Evolutionary conservation across 352 stramenopile species (phyloP).

Genomic region (Pythium rhizo-oryzae): DNA sequence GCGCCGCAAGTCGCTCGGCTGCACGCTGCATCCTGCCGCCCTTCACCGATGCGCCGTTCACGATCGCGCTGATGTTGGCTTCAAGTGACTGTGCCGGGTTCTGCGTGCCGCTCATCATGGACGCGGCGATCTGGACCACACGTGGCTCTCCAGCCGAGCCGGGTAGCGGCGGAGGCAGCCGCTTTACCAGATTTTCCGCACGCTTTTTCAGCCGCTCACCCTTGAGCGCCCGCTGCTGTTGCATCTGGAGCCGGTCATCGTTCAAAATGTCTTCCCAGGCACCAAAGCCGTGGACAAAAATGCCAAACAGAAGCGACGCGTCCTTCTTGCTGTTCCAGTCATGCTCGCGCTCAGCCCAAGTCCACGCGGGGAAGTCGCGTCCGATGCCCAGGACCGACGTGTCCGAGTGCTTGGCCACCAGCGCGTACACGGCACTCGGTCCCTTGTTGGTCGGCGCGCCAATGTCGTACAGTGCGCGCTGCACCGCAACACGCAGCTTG

Average conservation of each 20-base stretch:
- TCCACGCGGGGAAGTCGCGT: conserved; percentile 70
- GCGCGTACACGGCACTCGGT: conserved; percentile 47
- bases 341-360: conserved; percentile 81
- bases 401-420: conserved; percentile 74
- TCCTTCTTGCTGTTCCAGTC: conserved; percentile 83
- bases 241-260: conserved; percentile 77
- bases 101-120: conserved; percentile 34
- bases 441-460: conserved; percentile 50
- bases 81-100: conserved; percentile 67
- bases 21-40: conserved; percentile 65
- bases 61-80: conserved; percentile 77
- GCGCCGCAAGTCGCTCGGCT: conserved; percentile 57
- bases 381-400: conserved; percentile 61
- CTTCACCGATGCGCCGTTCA: conserved; percentile 45
- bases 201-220: conserved; percentile 84
- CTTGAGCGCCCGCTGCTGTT: conserved; percentile 80
- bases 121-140: conserved; percentile 61
- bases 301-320: conserved; percentile 70
- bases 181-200: conserved; percentile 81
- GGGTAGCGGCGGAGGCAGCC: conserved; percentile 49
- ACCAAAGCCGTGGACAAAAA: conserved; percentile 87
- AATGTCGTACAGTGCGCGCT: conserved; percentile 62
- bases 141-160: conserved; percentile 57
- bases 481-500: conserved; percentile 81
- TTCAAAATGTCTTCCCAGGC: conserved; percentile 88